Evolutionary conservation across 148 eudicot genomes (phyloP), one percentile per base, ranked within the genome.

Genomic region (Fallopia convolvulus): DNA sequence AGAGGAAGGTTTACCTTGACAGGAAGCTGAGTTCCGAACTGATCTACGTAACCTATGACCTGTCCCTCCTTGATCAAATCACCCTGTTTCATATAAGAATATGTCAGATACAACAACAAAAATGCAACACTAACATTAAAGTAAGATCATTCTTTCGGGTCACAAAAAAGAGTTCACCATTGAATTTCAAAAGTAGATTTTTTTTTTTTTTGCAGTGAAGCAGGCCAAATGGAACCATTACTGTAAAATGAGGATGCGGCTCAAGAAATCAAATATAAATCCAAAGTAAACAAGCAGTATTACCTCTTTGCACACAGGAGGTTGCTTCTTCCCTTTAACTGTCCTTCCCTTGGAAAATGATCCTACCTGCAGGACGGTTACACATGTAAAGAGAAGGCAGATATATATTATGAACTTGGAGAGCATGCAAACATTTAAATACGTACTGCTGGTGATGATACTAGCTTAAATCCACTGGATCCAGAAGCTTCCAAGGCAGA

Each of bases 401-500:
- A 47, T 50, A 76, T 77, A 74, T 77, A 74, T 44, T 78, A 70
- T 32, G 77, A 42, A 36, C 33, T n/a, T 55, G 74, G 12, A 36
- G 21, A 48, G 68, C 21, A 77, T 72, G 72, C 23, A 66, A 79
- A 36, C 70, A 46, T 46, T 60, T 10, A 40, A 80, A 86, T 66
- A 83, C 93, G 56, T 85, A 94, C 99, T 49, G 87, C 85, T 80
- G 97, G 93, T 77, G 94, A 91, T 80, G 89, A 50, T 61, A 95
- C 91, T 55, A 92, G 80, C 83, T 89, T 92, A 77, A 87, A 95
- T 74, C 87, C 94, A 77, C 81, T 80, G 61, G 83, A 77, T 78
- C 97, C 99, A 75, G 97, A 86, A 81, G 94, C 97, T 83, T 95
- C 99, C 80, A 95, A 79, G 36, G 89, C 85, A 74, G 93, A 91